phyloP scores from a whole-genome alignment of 1,284 basidiomycete species.

The Lentinus polychrous region DNA sequence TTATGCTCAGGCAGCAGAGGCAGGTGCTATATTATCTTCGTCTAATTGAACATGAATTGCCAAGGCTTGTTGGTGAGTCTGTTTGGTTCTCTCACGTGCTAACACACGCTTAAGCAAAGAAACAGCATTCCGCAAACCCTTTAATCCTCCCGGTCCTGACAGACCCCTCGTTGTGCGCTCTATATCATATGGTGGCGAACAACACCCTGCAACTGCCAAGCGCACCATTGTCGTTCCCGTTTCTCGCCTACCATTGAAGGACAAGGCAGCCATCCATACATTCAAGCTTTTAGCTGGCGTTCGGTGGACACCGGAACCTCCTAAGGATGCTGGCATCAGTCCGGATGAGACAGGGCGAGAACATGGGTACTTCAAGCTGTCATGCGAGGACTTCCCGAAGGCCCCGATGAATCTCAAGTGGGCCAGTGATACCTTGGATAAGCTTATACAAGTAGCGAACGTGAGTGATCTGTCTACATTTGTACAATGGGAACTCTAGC shows the following conservation, averaged over 20 bases:
- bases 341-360: slow-evolving; percentile 37
- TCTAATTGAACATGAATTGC: slow-evolving; percentile 80
- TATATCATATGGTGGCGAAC: slow-evolving; percentile 69
- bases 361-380: slow-evolving; percentile 80
- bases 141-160: slow-evolving; percentile 53
- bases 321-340: slow-evolving; percentile 55
- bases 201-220: slow-evolving; percentile 65
- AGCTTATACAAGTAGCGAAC: slow-evolving; percentile 69
- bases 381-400: slow-evolving; percentile 76
- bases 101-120: slow-evolving; percentile 3
- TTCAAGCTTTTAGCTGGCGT: slow-evolving; percentile 78
- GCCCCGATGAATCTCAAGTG: slow-evolving; percentile 82
- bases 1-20: slow-evolving; percentile 63
- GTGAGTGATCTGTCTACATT: slow-evolving; percentile 38
- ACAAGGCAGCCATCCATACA: slow-evolving; percentile 62
- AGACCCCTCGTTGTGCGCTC: slow-evolving; percentile 66
- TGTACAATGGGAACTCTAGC: slow-evolving; percentile 2
- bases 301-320: slow-evolving; percentile 72
- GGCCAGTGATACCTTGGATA: slow-evolving; percentile 74
- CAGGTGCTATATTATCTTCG: slow-evolving; percentile 68
- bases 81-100: slow-evolving; percentile 6
- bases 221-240: slow-evolving; percentile 69
- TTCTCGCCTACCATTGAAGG: slow-evolving; percentile 57
- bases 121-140: slow-evolving; percentile 71
- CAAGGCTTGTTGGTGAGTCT: slow-evolving; percentile 70